Base-by-base conservation (phyloP, 768 basidiomycete genomes). In the Leccinellum albellum region DNA sequence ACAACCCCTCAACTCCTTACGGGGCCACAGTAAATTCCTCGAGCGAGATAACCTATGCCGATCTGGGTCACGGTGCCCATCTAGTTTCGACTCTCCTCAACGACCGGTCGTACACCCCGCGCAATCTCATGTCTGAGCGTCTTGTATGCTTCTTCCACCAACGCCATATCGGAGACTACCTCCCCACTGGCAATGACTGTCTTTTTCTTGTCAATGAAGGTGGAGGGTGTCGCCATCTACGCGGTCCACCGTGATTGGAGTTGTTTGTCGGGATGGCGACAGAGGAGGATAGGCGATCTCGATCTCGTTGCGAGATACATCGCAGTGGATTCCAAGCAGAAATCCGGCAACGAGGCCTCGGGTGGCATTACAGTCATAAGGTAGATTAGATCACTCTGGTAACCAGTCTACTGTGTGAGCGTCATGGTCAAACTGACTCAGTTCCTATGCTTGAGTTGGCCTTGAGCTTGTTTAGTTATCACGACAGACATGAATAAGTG, bases 31-130 rank as follows among this genome's bases (percentile, higher is more conserved):
- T 55, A 61, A 91, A 92, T 1, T 91, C 89, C 47, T 89, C 88
- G 40, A 94, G 75, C 3, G 91, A 93, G 35, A 93, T 73, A 17
- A 90, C 73, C 59, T 91, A 85, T 0, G 91, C 89, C 4, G 91
- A 89, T 51, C 91, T 77, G 8, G 86, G 83, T 9, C 56, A 59
- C 17, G 60, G 60, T 44, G 51, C 12, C 20, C 50, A 1, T 47
- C 40, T 20, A 42, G 47, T 49, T 49, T 59, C n/a, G 29, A 55
- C 53, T 20, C 52, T 53, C 33, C 32, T 57, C 45, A 63, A 50
- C 26, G 55, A 48, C 13, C 57, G 60, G 55, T 92, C 86, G 61
- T 89, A 86, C 54, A 70, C 66, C 17, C 72, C 69, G 1, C 89
- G 82, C 10, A 75, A 72, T 17, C 72, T 63, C 0, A 76, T 70